A percentile compares a stretch with the other conserved stretches of the same genome.
Evolutionary conservation across 139 green algal species (phyloP).

Genomic region (Tetratostichococcus sp.): DNA sequence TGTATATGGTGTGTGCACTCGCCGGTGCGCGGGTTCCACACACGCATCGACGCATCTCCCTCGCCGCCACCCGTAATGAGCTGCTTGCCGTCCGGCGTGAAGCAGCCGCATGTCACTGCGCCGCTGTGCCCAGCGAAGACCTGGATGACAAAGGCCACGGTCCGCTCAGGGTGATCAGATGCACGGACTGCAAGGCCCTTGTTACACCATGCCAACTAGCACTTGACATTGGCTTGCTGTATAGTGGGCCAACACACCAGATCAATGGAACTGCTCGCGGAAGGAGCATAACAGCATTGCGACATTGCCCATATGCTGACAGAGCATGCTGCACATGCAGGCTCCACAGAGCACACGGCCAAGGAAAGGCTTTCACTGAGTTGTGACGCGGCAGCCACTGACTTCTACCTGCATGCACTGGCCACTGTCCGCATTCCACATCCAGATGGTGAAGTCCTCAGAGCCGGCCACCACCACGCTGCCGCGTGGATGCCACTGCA

Average conservation of each 20-base stretch:
- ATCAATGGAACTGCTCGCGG: no score
- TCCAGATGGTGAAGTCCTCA: constrained; percentile 92
- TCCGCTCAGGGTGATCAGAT: neutral
- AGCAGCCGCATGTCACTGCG: constrained; percentile 74
- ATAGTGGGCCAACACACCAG: no score
- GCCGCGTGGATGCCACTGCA: constrained; percentile 90
- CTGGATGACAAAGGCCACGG: constrained; percentile 23
- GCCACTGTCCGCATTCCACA: constrained; percentile 87
- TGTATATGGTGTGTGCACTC: constrained; percentile 51
- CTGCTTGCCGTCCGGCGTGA: constrained; percentile 82
- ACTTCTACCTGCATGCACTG: constrained; percentile 77
- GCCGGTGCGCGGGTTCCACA: constrained; percentile 83
- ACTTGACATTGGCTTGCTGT: no score
- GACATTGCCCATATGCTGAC: no score
- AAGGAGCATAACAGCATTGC: no score
- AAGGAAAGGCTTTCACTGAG: no score
- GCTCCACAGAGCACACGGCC: no score
- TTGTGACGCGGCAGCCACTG: no score
- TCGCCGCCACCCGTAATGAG: constrained; percentile 83
- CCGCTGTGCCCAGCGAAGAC: constrained; percentile 84
- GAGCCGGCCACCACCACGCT: constrained; percentile 84
- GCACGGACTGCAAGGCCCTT: neutral
- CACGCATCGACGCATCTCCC: constrained; percentile 64
- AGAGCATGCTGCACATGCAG: no score
- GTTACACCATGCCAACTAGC: no score